These are phyloP conservation scores for Fragaria vesca DNA, from an alignment of 306 rosid genomes.

Conservation along the genomic window DNA sequence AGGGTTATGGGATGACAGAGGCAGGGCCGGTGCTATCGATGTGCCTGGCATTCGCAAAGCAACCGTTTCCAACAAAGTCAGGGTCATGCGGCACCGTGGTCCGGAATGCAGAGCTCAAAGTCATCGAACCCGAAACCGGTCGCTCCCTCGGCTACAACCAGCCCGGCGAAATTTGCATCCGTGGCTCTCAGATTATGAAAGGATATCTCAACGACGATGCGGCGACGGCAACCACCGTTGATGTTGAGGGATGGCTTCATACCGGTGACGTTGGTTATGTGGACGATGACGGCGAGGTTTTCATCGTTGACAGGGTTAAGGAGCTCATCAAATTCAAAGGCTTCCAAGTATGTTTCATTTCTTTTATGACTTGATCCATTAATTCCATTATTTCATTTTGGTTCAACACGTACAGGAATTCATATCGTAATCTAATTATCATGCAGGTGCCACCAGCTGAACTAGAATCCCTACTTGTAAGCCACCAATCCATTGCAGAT, in stretches of 20 bases:
- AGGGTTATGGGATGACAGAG: slow-evolving; percentile 98
- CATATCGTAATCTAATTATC: not conserved
- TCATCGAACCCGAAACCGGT: slow-evolving; percentile 68
- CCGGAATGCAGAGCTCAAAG: slow-evolving; percentile 75
- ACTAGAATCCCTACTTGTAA: slow-evolving; percentile 75
- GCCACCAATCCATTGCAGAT: slow-evolving; percentile 78
- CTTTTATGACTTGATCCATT: not conserved
- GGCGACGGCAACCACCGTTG: slow-evolving; percentile 67
- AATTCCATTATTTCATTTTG: not conserved
- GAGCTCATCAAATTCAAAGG: slow-evolving; percentile 95
- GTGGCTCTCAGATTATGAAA: slow-evolving; percentile 85
- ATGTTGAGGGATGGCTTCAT: slow-evolving; percentile 83
- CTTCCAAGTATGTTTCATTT: slow-evolving; percentile 58
- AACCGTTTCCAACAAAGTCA: slow-evolving; percentile 56
- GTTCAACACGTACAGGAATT: not conserved
- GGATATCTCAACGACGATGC: slow-evolving; percentile 66
- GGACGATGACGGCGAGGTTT: slow-evolving; percentile 73
- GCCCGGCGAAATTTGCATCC: slow-evolving; percentile 81
- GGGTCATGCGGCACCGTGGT: slow-evolving; percentile 86
- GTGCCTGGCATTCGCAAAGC: slow-evolving; percentile 71
- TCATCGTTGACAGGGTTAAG: slow-evolving; percentile 82
- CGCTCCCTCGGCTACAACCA: slow-evolving; percentile 55
- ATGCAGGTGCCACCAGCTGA: slow-evolving; percentile 90
- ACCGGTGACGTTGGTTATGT: slow-evolving; percentile 85
- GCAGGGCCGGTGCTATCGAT: slow-evolving; percentile 88